Evolutionary conservation across 148 eudicot species (phyloP), one percentile per base, ranked within the genome.

Genomic region (Arctostaphylos glauca): DNA sequence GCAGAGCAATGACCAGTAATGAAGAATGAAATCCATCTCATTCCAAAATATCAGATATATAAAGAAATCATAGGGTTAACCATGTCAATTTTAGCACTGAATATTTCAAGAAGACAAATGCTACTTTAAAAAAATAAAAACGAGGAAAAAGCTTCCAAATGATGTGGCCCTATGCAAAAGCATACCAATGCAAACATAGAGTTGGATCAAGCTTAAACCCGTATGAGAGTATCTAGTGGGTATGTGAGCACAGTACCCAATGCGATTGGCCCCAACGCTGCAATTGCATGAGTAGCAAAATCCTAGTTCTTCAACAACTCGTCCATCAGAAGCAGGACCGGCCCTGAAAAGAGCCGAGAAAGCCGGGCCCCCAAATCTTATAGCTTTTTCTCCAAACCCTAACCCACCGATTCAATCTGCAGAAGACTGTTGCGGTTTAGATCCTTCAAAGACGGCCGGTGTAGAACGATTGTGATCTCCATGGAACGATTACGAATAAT

Each of bases 161-260:
- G 44, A 44, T 12, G 25, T 2, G 12, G 77, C 41, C 53, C 21
- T 64, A n/a, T 62, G 48, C 43, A 23, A 47, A 52, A 52, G 59
- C 43, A n/a, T 52, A 52, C 43, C 52, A 5, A 52, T 4, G 16
- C 13, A 18, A 25, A 21, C 3, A 23, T 3, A 50, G 38, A 41
- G 9, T 23, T 49, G 59, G 59, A 5, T 76, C 19, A 52, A 76
- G 52, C 55, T 46, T 15, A 52, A 15, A 90, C 92, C 92, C 94
- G 98, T 66, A 89, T 76, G 46, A 95, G 91, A 82, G 95, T 89
- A 81, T 95, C 98, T 62, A 76, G 91, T 77, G 98, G 96, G 87
- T 91, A 92, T n/a, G 93, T 87, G 4, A 94, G 75, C 84, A 88
- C 87, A 55, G 94, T 91, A 79, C 93, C 89, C 52, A 95, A 50